These are phyloP conservation scores for Gynandropsis gynandra DNA, from an alignment of 345 rosid genomes.

Conservation along the genomic window DNA sequence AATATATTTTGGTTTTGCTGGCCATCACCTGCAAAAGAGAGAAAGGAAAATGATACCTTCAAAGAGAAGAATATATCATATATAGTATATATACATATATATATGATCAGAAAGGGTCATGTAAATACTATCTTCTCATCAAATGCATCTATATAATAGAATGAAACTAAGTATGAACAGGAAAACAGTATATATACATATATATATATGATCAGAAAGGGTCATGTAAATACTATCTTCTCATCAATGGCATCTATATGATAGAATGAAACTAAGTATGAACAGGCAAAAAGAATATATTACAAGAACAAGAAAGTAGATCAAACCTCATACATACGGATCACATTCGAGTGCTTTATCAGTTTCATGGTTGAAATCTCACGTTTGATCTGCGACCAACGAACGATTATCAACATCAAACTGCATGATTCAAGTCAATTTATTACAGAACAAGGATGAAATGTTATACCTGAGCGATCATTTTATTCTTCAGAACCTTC, in stretches of 20 bases:
- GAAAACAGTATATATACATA: conserved; percentile 3
- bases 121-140: conserved; percentile 8
- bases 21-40: conserved; percentile 82
- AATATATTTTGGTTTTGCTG: conserved; percentile 90
- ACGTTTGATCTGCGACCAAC: conserved; percentile 66
- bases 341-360: conserved; percentile 87
- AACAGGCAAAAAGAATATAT: background rate
- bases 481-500: conserved; percentile 76
- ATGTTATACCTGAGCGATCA: conserved; percentile 73
- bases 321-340: conserved; percentile 90
- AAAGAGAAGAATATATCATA: conserved; percentile 15
- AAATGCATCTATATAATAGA: background rate
- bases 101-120: too few species aligned
- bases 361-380: conserved; percentile 94
- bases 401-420: background rate
- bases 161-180: background rate
- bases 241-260: background rate
- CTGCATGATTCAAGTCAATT: background rate
- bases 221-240: conserved; percentile 12
- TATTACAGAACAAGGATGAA: too few species aligned
- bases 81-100: conserved; percentile 5
- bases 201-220: conserved; percentile 1
- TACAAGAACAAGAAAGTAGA: background rate
- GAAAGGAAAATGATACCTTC: conserved; percentile 11
- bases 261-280: background rate